phyloP scores from a whole-genome alignment of 139 green algal genomes.

The Micractinium sp. region DNA sequence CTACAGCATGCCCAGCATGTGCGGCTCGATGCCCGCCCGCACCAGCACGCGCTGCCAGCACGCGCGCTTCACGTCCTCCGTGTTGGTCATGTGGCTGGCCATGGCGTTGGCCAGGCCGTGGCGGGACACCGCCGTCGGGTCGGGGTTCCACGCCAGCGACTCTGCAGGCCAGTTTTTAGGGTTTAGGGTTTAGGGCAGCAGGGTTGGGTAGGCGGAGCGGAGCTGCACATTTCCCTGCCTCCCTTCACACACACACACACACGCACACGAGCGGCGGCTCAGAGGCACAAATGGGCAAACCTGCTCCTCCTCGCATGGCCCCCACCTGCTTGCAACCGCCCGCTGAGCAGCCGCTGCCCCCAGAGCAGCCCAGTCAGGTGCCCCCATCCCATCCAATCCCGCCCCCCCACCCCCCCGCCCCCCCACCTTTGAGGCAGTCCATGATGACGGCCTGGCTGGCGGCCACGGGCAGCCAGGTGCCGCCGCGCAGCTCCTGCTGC shows the following conservation, averaged over 20 bases:
- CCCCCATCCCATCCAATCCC: neutral
- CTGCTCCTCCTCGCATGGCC: too few relatives aligned
- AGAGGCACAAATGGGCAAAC: too few relatives aligned
- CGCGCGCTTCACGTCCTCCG: constrained; percentile 16
- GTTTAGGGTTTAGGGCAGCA: too few relatives aligned
- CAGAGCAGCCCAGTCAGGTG: too few relatives aligned
- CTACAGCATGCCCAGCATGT: constrained; percentile 32
- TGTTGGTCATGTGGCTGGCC: neutral
- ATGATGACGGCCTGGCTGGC: constrained; percentile 32
- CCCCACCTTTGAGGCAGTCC: constrained; percentile 34
- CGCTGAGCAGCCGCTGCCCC: too few relatives aligned
- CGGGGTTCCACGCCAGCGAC: constrained; percentile 11
- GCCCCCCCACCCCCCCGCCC: neutral
- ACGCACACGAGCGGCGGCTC: too few relatives aligned
- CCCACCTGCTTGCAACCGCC: too few relatives aligned
- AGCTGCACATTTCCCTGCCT: too few relatives aligned
- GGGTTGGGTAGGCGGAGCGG: neutral
- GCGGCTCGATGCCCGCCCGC: constrained; percentile 25
- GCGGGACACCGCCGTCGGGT: neutral
- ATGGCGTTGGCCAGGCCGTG: neutral
- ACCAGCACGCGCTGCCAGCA: constrained; percentile 36
- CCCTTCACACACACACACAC: too few relatives aligned
- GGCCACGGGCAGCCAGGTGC: constrained; percentile 24
- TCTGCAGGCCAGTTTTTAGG: constrained; percentile 14
- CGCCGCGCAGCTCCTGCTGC: constrained; percentile 19